Conservation (phyloP, 169 alveolate species). For the Eimeria praecox region DNA sequence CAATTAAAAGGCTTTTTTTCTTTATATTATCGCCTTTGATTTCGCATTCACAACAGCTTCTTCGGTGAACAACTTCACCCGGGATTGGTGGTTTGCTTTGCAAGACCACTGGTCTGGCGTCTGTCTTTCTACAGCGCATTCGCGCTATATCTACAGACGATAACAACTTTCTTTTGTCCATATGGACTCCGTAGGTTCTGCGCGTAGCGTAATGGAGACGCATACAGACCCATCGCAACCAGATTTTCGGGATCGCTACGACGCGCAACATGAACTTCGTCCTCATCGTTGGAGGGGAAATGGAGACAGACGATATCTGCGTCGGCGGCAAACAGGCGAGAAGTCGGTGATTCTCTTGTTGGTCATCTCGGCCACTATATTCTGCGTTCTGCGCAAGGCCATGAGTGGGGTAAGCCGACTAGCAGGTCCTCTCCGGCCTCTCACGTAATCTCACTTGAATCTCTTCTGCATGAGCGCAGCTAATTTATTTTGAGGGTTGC, state of each 20-base stretch:
- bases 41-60: too few relatives aligned
- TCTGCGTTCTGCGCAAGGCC: neutral
- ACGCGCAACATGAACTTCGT: neutral
- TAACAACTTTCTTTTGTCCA: neutral
- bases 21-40: too few relatives aligned
- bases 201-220: too few relatives aligned
- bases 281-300: neutral
- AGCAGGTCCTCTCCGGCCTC: neutral
- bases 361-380: neutral
- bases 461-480: neutral
- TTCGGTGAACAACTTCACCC: too few relatives aligned
- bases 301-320: neutral
- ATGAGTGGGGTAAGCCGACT: neutral
- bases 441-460: too few relatives aligned
- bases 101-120: neutral
- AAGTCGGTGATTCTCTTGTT: neutral
- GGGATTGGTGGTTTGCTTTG: neutral
- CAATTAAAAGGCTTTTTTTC: neutral
- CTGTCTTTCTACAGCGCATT: neutral
- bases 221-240: neutral
- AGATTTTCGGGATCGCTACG: neutral
- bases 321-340: neutral
- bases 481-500: neutral
- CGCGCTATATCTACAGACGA: too few relatives aligned
- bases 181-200: too few relatives aligned